These are phyloP conservation scores for Kickxella alabastrina DNA, from an alignment of 192 early-diverging fungal species.

Conservation along the genomic window DNA sequence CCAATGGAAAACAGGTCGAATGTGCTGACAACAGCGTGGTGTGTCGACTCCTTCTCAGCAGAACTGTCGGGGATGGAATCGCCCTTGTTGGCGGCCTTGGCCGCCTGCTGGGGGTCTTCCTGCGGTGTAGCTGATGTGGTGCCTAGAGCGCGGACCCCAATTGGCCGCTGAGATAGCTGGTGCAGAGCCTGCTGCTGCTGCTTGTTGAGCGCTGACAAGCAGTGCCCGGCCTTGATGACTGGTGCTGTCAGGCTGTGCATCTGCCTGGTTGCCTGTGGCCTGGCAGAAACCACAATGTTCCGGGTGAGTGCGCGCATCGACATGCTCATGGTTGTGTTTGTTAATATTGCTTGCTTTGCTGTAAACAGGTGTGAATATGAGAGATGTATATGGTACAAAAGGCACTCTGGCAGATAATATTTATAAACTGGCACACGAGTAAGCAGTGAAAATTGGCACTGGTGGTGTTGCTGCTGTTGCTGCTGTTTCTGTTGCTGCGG, in stretches of 20 bases:
- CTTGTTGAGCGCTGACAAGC: background rate
- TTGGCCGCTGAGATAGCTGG: background rate
- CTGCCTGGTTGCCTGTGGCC: background rate
- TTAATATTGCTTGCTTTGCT: too few species aligned
- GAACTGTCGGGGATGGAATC: conserved; percentile 12
- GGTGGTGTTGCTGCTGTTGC: too few species aligned
- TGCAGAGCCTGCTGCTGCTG: background rate
- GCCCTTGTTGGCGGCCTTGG: conserved; percentile 6
- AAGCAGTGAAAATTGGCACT: too few species aligned
- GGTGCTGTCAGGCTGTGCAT: background rate
- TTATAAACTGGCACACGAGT: too few species aligned
- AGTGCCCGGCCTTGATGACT: background rate
- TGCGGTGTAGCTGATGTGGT: conserved; percentile 28
- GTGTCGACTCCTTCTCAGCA: conserved; percentile 34
- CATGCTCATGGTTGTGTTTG: conserved; percentile 27
- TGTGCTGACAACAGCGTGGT: conserved; percentile 85
- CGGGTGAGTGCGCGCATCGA: conserved; percentile 22
- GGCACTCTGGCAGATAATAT: too few species aligned
- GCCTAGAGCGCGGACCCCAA: conserved; percentile 11
- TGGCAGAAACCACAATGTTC: conserved; percentile 9
- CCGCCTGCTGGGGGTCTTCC: conserved; percentile 30
- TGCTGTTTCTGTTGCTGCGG: too few species aligned
- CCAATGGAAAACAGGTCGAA: conserved; percentile 97
- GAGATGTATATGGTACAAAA: background rate
- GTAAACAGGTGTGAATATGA: background rate